Percentiles rank a stretch among this genome's conserved stretches.
Conservation (phyloP, 1,139 yeast genomes). For the Suhomyces bribrorum region DNA sequence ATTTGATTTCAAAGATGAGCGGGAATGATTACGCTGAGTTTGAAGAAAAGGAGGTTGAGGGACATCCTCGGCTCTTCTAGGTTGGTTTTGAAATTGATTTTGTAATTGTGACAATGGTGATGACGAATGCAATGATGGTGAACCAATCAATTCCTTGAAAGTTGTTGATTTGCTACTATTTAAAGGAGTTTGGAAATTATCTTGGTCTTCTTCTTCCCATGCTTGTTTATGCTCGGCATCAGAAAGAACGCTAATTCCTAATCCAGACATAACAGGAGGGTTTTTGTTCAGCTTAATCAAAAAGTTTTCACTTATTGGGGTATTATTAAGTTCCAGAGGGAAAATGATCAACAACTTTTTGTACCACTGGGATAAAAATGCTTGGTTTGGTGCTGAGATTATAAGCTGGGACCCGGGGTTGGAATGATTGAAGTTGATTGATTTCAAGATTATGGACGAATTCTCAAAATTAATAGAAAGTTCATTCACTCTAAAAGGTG, state of each 20-base stretch:
- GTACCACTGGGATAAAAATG: constrained; percentile 29
- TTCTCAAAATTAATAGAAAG: constrained; percentile 25
- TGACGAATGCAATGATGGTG: constrained; percentile 22
- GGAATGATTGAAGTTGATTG: constrained; percentile 26
- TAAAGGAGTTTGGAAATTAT: constrained; percentile 12
- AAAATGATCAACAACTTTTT: constrained; percentile 31
- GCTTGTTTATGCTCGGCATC: constrained; percentile 17
- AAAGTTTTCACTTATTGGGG: constrained; percentile 26
- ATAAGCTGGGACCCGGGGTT: constrained; percentile 7
- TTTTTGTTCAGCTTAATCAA: constrained; percentile 23
- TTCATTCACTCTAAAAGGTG: constrained; percentile 40
- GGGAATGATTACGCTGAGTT: constrained; percentile 13
- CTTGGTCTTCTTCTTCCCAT: constrained; percentile 5
- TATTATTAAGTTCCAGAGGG: constrained; percentile 30
- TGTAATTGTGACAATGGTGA: constrained; percentile 21
- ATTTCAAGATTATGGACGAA: constrained; percentile 25
- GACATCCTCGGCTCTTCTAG: constrained; percentile 1
- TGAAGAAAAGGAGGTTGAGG: constrained; percentile 13
- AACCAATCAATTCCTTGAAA: constrained; percentile 25
- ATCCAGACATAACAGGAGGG: constrained; percentile 31
- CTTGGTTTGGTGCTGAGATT: constrained; percentile 20
- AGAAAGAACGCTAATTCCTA: constrained; percentile 37
- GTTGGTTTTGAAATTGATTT: constrained; percentile 14
- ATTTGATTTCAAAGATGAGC: constrained; percentile 17
- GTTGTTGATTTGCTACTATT: constrained; percentile 16